Conservation (phyloP, 345 rosid genomes). For the Fremontodendron californicum region DNA sequence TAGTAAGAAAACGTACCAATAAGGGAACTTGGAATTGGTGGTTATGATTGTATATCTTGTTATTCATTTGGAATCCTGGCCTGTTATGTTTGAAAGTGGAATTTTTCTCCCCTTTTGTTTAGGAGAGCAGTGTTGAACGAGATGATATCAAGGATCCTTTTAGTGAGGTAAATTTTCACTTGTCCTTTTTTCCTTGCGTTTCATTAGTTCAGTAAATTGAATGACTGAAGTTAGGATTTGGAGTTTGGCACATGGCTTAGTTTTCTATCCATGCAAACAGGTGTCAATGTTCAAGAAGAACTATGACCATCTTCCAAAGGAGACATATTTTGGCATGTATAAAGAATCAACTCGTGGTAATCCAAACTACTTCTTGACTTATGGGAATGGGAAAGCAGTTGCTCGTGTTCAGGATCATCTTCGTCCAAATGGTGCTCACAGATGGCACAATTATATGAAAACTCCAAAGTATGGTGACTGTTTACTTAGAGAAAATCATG, state of each 20-base stretch:
- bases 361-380: slow-evolving; percentile 93
- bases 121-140: slow-evolving; percentile 92
- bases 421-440: slow-evolving; percentile 97
- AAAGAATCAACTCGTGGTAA: slow-evolving; percentile 87
- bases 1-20: background rate
- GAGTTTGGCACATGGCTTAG: slow-evolving; percentile 5
- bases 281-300: slow-evolving; percentile 94
- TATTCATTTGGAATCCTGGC: slow-evolving; percentile 12
- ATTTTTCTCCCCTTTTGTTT: background rate
- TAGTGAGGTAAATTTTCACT: slow-evolving; percentile 57
- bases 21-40: slow-evolving; percentile 2
- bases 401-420: slow-evolving; percentile 90
- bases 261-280: slow-evolving; percentile 36
- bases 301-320: slow-evolving; percentile 93
- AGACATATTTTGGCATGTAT: slow-evolving; percentile 89
- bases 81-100: background rate
- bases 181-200: slow-evolving; percentile 9
- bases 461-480: slow-evolving; percentile 59
- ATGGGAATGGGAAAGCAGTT: slow-evolving; percentile 89
- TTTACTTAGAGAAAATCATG: background rate
- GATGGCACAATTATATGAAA: slow-evolving; percentile 98
- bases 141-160: slow-evolving; percentile 92
- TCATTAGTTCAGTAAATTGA: background rate
- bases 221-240: slow-evolving; percentile 2
- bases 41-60: background rate